Conservation (phyloP, 2,329 filamentous ascomycete genomes). For the Furcasterigmium furcatum region DNA sequence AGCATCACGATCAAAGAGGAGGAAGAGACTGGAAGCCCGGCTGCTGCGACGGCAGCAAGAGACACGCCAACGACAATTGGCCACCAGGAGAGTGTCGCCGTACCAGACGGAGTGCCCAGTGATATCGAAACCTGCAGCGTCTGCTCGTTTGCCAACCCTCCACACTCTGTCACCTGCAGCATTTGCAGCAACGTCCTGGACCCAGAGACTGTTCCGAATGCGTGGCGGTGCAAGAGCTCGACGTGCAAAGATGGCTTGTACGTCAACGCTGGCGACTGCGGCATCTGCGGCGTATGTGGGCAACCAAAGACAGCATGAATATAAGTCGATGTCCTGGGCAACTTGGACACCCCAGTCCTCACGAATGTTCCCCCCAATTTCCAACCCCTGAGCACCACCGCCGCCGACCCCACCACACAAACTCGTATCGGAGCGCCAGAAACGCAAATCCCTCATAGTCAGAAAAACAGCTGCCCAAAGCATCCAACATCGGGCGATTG, state of each 20-base stretch:
- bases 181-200: slow-evolving; percentile 71
- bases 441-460: too few relatives aligned
- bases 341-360: too few relatives aligned
- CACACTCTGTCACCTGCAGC: slow-evolving; percentile 54
- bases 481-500: too few relatives aligned
- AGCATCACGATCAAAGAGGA: slow-evolving; percentile 5
- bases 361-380: too few relatives aligned
- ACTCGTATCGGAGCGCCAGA: too few relatives aligned
- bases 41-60: background rate
- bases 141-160: slow-evolving; percentile 66
- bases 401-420: too few relatives aligned
- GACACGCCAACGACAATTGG: background rate
- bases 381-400: too few relatives aligned
- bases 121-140: slow-evolving; percentile 43
- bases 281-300: slow-evolving; percentile 69
- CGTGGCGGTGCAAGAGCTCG: slow-evolving; percentile 62
- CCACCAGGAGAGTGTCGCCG: too few relatives aligned
- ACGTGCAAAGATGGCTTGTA: slow-evolving; percentile 57
- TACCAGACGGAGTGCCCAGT: too few relatives aligned
- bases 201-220: slow-evolving; percentile 42
- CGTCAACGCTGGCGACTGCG: slow-evolving; percentile 66
- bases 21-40: background rate
- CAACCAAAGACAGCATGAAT: slow-evolving; percentile 22
- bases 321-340: too few relatives aligned
- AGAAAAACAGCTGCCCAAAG: too few relatives aligned